Evolutionary conservation across 2,329 filamentous ascomycete species (phyloP), one percentile per base, ranked within the genome.

Genomic region (Trichoderma sp.): DNA sequence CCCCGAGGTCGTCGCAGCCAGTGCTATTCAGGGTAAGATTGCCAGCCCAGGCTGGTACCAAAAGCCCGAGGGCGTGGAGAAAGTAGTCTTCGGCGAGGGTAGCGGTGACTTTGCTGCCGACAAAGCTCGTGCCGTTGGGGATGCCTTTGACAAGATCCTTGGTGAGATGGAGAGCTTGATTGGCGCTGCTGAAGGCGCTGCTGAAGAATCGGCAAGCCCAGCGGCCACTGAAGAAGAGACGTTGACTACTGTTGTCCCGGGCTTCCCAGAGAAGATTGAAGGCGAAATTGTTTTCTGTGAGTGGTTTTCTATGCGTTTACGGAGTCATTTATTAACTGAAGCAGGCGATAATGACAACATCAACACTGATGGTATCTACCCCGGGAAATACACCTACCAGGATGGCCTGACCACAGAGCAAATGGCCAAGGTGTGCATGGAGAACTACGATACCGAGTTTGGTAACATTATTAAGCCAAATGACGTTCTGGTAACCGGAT

Each of bases 341-440:
- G 24, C 12, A 59, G 53, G 53, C 1, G 59, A 62, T 21, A 62
- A 62, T 1, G 87, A 89, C 78, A 97, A 97, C 85, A 91, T 98
- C 82, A 94, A 97, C 85, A 98, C 96, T 0, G 96, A 98, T 81
- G 92, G 90, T 72, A 98, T 98, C 83, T 98, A 98, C 83, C 93
- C 95, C 0, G 95, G 94, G 5, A 95, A 95, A 82, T 95, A 94
- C 83, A 98, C 95, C 0, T 98, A 98, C 84, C 94, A 97, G 82
- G 95, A 98, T 81, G 89, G 94, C 80, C 88, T 98, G 1, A 86
- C 93, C 0, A 87, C 85, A 0, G 93, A 94, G 77, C 91, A 91
- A 75, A 98, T 98, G 96, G 94, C 95, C 0, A 87, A 93, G 78
- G 95, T 95, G 0, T 95, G 93, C 84, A 98, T 98, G 95, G 90